Percentiles rank a stretch among this genome's conserved stretches.
phyloP scores from a whole-genome alignment of 2,329 filamentous ascomycete genomes.

The Pseudogymnoascus destructans region DNA sequence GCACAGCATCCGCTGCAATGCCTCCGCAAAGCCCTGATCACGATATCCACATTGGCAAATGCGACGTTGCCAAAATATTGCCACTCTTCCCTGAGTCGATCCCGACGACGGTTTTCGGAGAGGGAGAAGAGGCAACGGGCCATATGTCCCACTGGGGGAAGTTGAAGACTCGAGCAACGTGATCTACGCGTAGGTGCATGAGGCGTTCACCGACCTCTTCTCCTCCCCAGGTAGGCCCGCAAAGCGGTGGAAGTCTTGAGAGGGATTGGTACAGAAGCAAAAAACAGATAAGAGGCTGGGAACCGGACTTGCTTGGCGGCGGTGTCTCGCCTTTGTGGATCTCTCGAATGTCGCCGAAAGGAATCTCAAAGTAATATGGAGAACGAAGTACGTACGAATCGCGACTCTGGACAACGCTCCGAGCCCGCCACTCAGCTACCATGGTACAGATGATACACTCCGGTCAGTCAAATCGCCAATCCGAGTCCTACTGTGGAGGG shows the following conservation, averaged over 20 bases:
- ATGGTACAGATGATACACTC: neutral
- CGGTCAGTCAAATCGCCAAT: neutral
- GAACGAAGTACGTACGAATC: neutral
- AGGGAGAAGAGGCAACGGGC: neutral
- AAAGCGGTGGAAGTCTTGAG: neutral
- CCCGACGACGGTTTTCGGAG: neutral
- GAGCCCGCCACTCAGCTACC: neutral
- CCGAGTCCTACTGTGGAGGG: neutral
- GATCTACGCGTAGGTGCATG: neutral
- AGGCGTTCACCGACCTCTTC: constrained; percentile 2
- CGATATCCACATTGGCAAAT: neutral
- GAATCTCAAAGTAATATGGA: neutral
- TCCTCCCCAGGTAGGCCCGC: neutral
- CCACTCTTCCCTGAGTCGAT: neutral
- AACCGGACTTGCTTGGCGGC: neutral
- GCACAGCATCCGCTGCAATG: neutral
- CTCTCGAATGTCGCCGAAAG: neutral
- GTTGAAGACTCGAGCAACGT: neutral
- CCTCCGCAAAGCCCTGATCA: neutral
- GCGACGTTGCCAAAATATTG: neutral
- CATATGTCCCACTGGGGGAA: neutral
- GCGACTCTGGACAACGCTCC: neutral
- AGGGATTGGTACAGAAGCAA: neutral
- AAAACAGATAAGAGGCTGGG: neutral
- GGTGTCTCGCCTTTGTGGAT: neutral